Evolutionary conservation across 192 early-diverging fungal species (phyloP), one percentile per base, ranked within the genome.

Genomic region (Pilaira anomala): DNA sequence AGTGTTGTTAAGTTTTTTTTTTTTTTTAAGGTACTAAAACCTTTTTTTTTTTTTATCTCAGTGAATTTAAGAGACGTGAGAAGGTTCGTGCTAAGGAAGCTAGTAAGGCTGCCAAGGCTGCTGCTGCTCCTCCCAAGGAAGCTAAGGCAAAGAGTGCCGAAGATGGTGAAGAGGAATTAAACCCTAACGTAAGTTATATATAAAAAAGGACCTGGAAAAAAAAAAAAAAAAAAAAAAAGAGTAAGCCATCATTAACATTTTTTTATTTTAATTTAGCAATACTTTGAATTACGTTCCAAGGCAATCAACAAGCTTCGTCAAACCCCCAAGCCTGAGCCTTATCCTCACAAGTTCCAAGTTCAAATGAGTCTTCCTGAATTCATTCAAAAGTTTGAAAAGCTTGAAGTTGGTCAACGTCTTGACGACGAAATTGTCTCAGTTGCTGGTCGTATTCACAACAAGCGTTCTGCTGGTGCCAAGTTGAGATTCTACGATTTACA

Each of bases 321-420:
- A 70, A 84, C 83, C 58, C 76, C 89, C 63, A 80, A 87, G 40
- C 92, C 94, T 65, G 89, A 91, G 69, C 95, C 97, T 51, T 99
- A 99, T 73, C 97, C 97, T 53, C 89, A 99, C 88, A 99, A 99
- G 86, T 99, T 96, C 88, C 76, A 95, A 48, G 95, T 97, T 24
- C 78, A 81, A 48, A 83, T 93, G 66, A 91, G 89, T 12, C 56
- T 99, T 62, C 82, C 89, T 41, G 87, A 82, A 19, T 99, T 92
- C 63, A 94, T 96, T 62, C 83, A 86, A 68, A 93, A 93, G 84
- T 99, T 83, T 72, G 73, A 54, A 53, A 55, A 58, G 25, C 69
- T 98, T 55, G 76, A 89, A 73, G 72, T 79, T 55, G 91, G 88
- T 28, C 88, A 93, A 62, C 76, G 79, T 18, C 66, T 80, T 18